These are phyloP conservation scores for Triticum monococcum DNA, from an alignment of 176 grass and related monocot genomes.

Conservation along the genomic window DNA sequence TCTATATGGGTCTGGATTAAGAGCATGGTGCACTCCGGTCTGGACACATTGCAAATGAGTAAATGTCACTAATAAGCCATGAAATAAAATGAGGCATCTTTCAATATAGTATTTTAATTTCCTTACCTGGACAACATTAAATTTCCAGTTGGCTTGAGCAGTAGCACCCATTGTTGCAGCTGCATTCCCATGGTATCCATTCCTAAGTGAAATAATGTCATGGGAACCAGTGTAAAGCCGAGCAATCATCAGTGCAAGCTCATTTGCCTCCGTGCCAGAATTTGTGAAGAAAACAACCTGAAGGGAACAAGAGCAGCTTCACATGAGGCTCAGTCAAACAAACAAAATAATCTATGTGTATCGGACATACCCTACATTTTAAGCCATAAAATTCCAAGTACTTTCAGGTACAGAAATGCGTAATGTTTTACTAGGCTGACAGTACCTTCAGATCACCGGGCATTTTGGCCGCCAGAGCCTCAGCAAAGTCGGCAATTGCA, in stretches of 20 bases:
- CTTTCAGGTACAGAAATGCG: background rate
- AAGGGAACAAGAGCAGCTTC: slow-evolving; percentile 14
- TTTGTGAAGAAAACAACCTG: slow-evolving; percentile 98
- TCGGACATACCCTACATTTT: background rate
- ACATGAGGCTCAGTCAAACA: background rate
- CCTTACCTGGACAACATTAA: slow-evolving; percentile 78
- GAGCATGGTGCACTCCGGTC: slow-evolving; percentile 89
- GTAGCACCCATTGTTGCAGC: slow-evolving; percentile 91
- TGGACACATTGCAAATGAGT: slow-evolving; percentile 28
- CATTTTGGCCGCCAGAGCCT: slow-evolving; percentile 84
- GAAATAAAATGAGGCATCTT: background rate
- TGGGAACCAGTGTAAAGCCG: slow-evolving; percentile 86
- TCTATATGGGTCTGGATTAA: slow-evolving; percentile 92
- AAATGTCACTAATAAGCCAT: background rate
- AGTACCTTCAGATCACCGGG: slow-evolving; percentile 82
- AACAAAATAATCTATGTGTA: background rate
- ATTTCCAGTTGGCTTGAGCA: slow-evolving; percentile 86
- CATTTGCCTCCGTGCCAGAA: slow-evolving; percentile 93
- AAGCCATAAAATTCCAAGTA: background rate
- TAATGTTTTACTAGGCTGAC: background rate
- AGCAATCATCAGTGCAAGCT: slow-evolving; percentile 87
- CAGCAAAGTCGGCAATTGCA: slow-evolving; percentile 88
- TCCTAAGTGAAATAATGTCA: slow-evolving; percentile 91
- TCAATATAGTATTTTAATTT: too few species aligned
- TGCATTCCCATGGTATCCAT: slow-evolving; percentile 99